Base-by-base conservation (phyloP, 1,139 yeast species). In the Hanseniaspora sp. region DNA sequence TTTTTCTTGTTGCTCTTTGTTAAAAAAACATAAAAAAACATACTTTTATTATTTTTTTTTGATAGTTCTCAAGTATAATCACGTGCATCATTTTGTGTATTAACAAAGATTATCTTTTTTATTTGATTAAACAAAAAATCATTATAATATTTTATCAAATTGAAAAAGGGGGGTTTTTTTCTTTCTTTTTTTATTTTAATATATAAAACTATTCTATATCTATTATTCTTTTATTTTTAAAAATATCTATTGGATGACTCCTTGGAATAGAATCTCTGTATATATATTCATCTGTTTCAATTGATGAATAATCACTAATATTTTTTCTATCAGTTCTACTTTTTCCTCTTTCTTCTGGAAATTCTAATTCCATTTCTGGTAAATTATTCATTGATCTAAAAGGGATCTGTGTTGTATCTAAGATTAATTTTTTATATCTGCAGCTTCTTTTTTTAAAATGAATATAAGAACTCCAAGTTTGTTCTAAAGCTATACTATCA, bases 401-500 rank as follows among this genome's bases (percentile, higher is more conserved):
- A 23, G 23, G 23, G 4, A 23, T 4, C 23, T 3, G 23, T 3
- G 23, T 23, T 23, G 23, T 23, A 23, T 23, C 23, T 23, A 23
- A 23, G 4, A 23, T 23, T 23, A 23, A 23, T 23, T 23, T 23
- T 23, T 23, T 23, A 23, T 23, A 23, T 23, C 23, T 23, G 23
- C 23, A 9, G 4, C 8, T n/a, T 41, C 46, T 48, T 3, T 15
- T 41, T 28, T 48, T 44, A 48, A 48, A 48, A 29, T 44, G 23
- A 6, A 48, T 38, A 5, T 23, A 31, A 29, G 46, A 42, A 34
- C 35, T 17, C 46, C 46, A 42, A 7, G 11, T 42, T 48, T 48
- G 53, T n/a, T 48, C 53, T 31, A 48, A 34, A 8, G 47, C 39
- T 15, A 48, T 34, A 35, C 53, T 29, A 17, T 48, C 47, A 37